Percentiles rank a stretch among this genome's conserved stretches.
Evolutionary conservation across 2,329 filamentous ascomycete species (phyloP).

Genomic region (Macroventuria anomochaeta): DNA sequence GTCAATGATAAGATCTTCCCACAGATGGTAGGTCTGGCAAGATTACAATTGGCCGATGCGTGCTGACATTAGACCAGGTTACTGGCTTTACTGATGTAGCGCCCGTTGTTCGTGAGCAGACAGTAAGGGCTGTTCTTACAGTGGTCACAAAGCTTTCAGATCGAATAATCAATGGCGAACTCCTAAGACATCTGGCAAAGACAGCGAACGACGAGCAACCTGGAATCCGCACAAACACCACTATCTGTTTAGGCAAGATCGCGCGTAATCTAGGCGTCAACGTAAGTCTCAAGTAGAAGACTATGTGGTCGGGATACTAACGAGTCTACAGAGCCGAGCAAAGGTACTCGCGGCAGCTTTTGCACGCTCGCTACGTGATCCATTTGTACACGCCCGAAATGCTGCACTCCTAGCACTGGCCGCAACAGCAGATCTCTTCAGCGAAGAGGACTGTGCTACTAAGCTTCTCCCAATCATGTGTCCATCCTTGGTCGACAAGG

Average conservation of each 20-base stretch:
- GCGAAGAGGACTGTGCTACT: conserved; percentile 84
- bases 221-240: conserved; percentile 96
- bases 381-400: conserved; percentile 92
- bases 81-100: conserved; percentile 93
- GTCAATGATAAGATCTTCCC: conserved; percentile 98
- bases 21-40: conserved; percentile 72
- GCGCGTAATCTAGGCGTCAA: conserved; percentile 80
- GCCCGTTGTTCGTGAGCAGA: conserved; percentile 92
- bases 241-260: conserved; percentile 95
- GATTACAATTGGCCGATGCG: too few species aligned
- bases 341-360: conserved; percentile 96
- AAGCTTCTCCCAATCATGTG: conserved; percentile 86
- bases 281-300: conserved; percentile 43
- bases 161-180: conserved; percentile 88
- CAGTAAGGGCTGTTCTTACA: conserved; percentile 88
- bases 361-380: conserved; percentile 84
- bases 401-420: conserved; percentile 84
- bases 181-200: conserved; percentile 88
- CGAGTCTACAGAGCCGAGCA: conserved; percentile 66
- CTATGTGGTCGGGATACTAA: conserved; percentile 14
- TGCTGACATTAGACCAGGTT: conserved; percentile 61
- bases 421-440: conserved; percentile 85
- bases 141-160: conserved; percentile 91
- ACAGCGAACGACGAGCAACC: conserved; percentile 98
- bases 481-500: conserved; percentile 87